Base-by-base conservation (phyloP, 164 flowering plant genomes). In the Magnolia officinalis region DNA sequence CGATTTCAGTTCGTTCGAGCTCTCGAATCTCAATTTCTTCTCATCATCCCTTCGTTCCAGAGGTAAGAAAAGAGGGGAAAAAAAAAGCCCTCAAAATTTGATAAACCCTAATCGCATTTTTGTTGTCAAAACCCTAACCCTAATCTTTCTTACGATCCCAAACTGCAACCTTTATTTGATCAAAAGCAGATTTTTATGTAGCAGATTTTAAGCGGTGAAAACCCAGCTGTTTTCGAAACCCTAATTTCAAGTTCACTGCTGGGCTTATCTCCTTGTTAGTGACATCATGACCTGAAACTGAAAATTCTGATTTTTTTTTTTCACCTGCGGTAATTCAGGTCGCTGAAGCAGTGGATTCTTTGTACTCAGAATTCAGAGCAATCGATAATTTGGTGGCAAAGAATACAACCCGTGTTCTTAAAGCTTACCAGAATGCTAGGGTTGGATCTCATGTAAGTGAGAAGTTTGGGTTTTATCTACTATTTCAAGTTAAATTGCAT, bases 381-480 rank as follows among this genome's bases (percentile, higher is more conserved):
- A 89, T 94, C 79, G 98, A 94, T 79, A 83, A 85, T 84, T 75
- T 93, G 86, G 96, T 93, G 76, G 98, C 98, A 2, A 72, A 80
- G 70, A 93, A 93, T 77, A 81, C 91, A 1, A 67, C 81, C 19
- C 90, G 95, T 63, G 94, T 94, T 80, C 95, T 94, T 63, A 92
- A 85, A 79, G 92, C 95, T 74, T 94, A 84, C 78, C 94, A 90
- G 74, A 90, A 88, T 76, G 92, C 88, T 58, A 85, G 93, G 75
- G 89, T 94, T 81, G 95, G 91, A 78, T 87, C 92, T 82, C 98
- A 92, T 84, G 98, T 94, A 80, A 84, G 92, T 72, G 20, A 16
- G 9, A 63, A 68, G 58, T 52, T 24, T 9, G 20, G 63, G 11
- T 16, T 59, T 20, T 26, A 24, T 72, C 45, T 18, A 14, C 8